A percentile compares a stretch with the other conserved stretches of the same genome.
These are phyloP conservation scores for Phragmites australis DNA, from an alignment of 176 grass and related monocot genomes.

Conservation along the genomic window DNA sequence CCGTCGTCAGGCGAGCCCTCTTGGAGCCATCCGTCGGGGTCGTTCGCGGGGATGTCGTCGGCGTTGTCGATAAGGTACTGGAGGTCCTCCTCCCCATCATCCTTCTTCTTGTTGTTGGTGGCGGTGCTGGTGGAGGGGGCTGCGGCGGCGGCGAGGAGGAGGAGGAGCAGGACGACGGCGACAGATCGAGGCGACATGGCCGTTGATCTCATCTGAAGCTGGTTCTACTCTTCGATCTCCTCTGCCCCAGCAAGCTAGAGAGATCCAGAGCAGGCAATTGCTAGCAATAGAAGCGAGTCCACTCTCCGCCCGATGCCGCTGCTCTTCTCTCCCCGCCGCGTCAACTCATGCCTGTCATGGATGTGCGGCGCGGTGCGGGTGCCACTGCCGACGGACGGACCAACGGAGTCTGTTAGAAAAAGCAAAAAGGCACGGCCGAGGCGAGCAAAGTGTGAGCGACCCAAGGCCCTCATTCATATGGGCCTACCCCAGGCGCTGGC, in stretches of 20 bases:
- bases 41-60: conserved; percentile 27
- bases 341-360: neutral
- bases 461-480: too few species aligned
- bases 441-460: neutral
- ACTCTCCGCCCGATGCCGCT: neutral
- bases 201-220: neutral
- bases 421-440: neutral
- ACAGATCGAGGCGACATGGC: neutral
- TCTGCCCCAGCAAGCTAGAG: neutral
- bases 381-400: too few species aligned
- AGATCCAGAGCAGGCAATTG: neutral
- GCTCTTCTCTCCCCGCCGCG: neutral
- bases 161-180: neutral
- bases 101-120: neutral
- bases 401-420: too few species aligned
- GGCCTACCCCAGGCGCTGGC: too few species aligned
- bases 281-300: too few species aligned
- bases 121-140: neutral
- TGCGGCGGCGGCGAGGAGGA: neutral
- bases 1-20: conserved; percentile 31
- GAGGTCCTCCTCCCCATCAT: conserved; percentile 38
- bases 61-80: conserved; percentile 36
- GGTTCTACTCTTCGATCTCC: too few species aligned
- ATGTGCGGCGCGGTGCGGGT: neutral
- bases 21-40: conserved; percentile 41